phyloP scores from a whole-genome alignment of 2,329 filamentous ascomycete genomes.

The Stromatinia cepivora region DNA sequence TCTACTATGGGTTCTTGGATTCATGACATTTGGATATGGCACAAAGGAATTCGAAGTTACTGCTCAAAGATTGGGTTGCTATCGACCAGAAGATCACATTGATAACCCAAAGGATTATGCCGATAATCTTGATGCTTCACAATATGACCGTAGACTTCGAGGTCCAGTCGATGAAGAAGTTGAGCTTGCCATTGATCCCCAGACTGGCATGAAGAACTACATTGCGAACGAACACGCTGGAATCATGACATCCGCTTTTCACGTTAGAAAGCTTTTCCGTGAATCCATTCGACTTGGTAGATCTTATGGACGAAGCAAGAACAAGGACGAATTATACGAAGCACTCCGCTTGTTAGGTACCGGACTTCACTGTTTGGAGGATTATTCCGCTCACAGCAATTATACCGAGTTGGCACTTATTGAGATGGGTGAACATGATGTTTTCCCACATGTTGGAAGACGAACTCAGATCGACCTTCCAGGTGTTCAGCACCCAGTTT shows the following conservation, averaged over 20 bases:
- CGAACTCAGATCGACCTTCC: slow-evolving; percentile 68
- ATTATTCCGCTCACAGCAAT: slow-evolving; percentile 92
- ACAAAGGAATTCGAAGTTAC: slow-evolving; percentile 86
- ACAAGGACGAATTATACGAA: slow-evolving; percentile 81
- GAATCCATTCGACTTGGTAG: slow-evolving; percentile 79
- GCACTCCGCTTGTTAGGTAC: slow-evolving; percentile 84
- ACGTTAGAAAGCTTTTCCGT: slow-evolving; percentile 72
- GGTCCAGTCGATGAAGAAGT: slow-evolving; percentile 75
- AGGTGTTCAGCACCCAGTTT: slow-evolving; percentile 67
- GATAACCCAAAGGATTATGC: slow-evolving; percentile 81
- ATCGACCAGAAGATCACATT: slow-evolving; percentile 81
- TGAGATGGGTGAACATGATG: slow-evolving; percentile 74
- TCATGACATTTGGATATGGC: slow-evolving; percentile 83
- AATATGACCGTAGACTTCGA: slow-evolving; percentile 79
- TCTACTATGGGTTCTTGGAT: slow-evolving; percentile 83
- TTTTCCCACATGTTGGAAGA: slow-evolving; percentile 86
- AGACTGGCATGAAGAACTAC: slow-evolving; percentile 86
- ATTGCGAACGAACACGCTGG: slow-evolving; percentile 79
- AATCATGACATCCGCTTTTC: slow-evolving; percentile 78
- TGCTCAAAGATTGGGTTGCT: slow-evolving; percentile 74
- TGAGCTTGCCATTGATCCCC: slow-evolving; percentile 76
- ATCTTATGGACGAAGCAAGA: slow-evolving; percentile 63
- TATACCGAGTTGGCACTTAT: slow-evolving; percentile 86
- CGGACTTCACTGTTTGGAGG: slow-evolving; percentile 86
- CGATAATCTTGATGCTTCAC: slow-evolving; percentile 80